These are phyloP conservation scores for Coniosporium tulheliwenetii DNA, from an alignment of 2,329 filamentous ascomycete species.

Conservation along the genomic window DNA sequence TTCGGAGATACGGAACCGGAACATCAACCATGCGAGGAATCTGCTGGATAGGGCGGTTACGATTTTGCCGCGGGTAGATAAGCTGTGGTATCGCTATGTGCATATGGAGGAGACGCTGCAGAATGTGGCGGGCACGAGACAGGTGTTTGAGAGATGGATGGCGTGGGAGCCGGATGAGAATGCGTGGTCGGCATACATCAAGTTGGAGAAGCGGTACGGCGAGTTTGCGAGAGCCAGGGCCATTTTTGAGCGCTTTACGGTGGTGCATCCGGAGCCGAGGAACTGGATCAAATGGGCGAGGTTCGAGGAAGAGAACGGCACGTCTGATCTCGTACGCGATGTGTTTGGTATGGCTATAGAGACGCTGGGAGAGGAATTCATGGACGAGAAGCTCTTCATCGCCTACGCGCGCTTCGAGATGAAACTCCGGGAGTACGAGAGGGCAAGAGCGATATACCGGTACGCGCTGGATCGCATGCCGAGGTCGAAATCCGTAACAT, in stretches of 20 bases:
- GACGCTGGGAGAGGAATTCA: constrained; percentile 80
- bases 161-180: constrained; percentile 94
- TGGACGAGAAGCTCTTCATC: constrained; percentile 91
- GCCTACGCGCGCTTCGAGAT: constrained; percentile 91
- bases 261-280: constrained; percentile 82
- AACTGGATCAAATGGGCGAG: constrained; percentile 99
- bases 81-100: constrained; percentile 98
- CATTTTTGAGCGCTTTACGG: constrained; percentile 80
- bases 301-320: constrained; percentile 92
- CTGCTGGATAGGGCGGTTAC: constrained; percentile 89
- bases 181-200: constrained; percentile 92
- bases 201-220: constrained; percentile 86
- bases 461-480: constrained; percentile 87
- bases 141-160: constrained; percentile 98
- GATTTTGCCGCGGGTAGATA: constrained; percentile 78
- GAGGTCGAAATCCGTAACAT: constrained; percentile 63
- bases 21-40: constrained; percentile 95
- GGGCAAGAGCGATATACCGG: constrained; percentile 88
- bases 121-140: constrained; percentile 79
- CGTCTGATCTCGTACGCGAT: constrained; percentile 78
- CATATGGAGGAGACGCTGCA: constrained; percentile 98
- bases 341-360: constrained; percentile 84
- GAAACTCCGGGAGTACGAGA: constrained; percentile 88
- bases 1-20: constrained; percentile 85
- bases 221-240: constrained; percentile 82